Conservation (phyloP, 495 filamentous ascomycete genomes). For the Rhizodiscina lignyota region DNA sequence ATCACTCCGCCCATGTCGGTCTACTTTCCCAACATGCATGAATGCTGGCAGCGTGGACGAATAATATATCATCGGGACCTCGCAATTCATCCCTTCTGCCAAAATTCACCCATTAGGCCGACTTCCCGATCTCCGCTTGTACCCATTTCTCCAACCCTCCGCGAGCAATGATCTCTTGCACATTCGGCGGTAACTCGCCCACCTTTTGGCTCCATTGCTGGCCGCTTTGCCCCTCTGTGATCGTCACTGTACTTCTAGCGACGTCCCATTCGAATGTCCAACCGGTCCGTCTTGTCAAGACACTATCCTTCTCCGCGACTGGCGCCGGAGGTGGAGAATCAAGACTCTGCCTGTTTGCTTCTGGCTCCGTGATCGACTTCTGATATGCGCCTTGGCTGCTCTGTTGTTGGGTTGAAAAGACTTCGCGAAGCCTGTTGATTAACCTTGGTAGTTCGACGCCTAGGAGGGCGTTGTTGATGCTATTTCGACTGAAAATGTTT, state of each 20-base stretch:
- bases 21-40: no score
- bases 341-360: conserved; percentile 18
- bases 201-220: conserved; percentile 63
- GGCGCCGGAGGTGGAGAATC: not conserved
- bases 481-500: conserved; percentile 78
- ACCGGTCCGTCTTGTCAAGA: conserved; percentile 61
- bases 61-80: no score
- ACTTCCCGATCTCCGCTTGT: conserved; percentile 48
- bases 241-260: conserved; percentile 42
- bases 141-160: conserved; percentile 45
- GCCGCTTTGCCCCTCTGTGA: conserved; percentile 51
- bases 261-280: conserved; percentile 88
- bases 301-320: not conserved
- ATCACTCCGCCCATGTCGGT: no score
- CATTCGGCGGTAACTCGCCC: conserved; percentile 70
- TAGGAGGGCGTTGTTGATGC: conserved; percentile 86
- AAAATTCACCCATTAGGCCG: no score
- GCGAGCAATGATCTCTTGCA: conserved; percentile 62
- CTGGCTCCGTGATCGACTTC: conserved; percentile 19
- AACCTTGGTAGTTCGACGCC: conserved; percentile 66
- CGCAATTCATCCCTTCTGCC: no score
- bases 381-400: no score
- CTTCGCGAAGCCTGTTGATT: conserved; percentile 48
- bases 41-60: no score
- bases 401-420: conserved; percentile 23